Evolutionary conservation across 2,329 filamentous ascomycete genomes (phyloP), one percentile per base, ranked within the genome.

Genomic region (Neospermospora avenae): DNA sequence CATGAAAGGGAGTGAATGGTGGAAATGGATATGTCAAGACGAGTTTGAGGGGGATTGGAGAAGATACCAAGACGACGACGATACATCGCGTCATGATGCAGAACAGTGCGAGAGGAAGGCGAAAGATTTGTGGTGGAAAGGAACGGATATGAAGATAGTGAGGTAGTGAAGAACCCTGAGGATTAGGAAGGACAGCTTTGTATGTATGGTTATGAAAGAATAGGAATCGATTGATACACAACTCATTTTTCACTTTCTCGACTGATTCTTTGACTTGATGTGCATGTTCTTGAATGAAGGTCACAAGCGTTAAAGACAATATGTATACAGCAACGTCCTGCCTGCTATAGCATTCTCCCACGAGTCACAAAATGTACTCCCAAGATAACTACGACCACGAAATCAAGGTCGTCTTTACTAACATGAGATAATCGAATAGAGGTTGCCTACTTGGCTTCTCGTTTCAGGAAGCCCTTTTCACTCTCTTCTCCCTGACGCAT

Each of bases 141-240:
- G 34, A 22, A n/a, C n/a, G n/a, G n/a, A n/a, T n/a, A 4, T 20
- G 39, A 28, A 10, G 24, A 14, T n/a, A 25, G 18, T 20, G 35
- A 41, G 14, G 35, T 13, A 28, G 3, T 10, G 14, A 28, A 60
- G 34, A 25, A 35, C n/a, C 14, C 2, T 16, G 16, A 25, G 24
- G 18, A 39, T 37, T 31, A 16, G 34, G 28, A 45, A 25, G 28
- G 25, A 28, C 35, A 4, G 34, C 3, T 10, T 57, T 63, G 58
- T 63, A 61, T 63, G 61, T 63, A 63, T 63, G 61, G 58, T 61
- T 63, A 61, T 59, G 49, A 54, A 52, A 22, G 49, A 46, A 49
- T 54, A 48, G 57, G 49, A 24, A 35, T 48, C 39, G 22, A 37
- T 31, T 31, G 28, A 31, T n/a, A 31, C 28, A 31, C 28, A 31